Evolutionary conservation across 371 early-diverging fungal genomes (phyloP).

Genomic region (Globomyces sp.): DNA sequence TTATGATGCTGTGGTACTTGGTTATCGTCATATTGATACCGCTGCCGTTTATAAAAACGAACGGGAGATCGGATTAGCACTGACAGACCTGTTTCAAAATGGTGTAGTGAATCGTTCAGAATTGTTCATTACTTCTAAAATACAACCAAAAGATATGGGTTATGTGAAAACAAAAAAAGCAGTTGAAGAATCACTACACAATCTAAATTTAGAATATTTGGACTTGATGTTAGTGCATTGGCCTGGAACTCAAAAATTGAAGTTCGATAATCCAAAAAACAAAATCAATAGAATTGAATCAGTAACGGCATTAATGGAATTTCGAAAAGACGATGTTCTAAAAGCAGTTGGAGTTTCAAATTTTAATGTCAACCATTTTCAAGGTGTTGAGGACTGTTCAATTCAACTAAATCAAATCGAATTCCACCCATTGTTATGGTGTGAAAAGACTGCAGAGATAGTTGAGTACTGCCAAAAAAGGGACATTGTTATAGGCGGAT

Average conservation of each 20-base stretch:
- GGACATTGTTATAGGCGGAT: constrained; percentile 74
- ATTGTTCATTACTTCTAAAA: constrained; percentile 92
- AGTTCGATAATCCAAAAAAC: constrained; percentile 37
- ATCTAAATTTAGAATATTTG: constrained; percentile 65
- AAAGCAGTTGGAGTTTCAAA: constrained; percentile 84
- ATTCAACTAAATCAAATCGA: constrained; percentile 61
- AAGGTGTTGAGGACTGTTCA: constrained; percentile 42
- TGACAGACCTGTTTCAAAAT: constrained; percentile 59
- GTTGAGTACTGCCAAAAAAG: constrained; percentile 54
- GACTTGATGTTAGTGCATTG: constrained; percentile 91
- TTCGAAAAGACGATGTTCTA: constrained; percentile 51
- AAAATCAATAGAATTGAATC: constrained; percentile 51
- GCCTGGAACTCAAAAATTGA: constrained; percentile 70
- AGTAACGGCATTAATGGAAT: constrained; percentile 64
- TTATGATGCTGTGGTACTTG: constrained; percentile 55
- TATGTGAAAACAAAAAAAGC: constrained; percentile 57
- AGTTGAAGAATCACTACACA: constrained; percentile 54
- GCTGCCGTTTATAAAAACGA: constrained; percentile 77
- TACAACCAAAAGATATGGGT: constrained; percentile 86
- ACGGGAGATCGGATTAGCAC: constrained; percentile 66
- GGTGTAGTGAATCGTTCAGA: constrained; percentile 71
- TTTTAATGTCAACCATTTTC: constrained; percentile 64
- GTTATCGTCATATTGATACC: constrained; percentile 72
- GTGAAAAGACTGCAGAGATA: constrained; percentile 43
- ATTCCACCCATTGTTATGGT: constrained; percentile 63